Percentiles rank a stretch among this genome's conserved stretches.
phyloP scores from a whole-genome alignment of 345 rosid genomes.

The Eucalyptus erythrocorys region DNA sequence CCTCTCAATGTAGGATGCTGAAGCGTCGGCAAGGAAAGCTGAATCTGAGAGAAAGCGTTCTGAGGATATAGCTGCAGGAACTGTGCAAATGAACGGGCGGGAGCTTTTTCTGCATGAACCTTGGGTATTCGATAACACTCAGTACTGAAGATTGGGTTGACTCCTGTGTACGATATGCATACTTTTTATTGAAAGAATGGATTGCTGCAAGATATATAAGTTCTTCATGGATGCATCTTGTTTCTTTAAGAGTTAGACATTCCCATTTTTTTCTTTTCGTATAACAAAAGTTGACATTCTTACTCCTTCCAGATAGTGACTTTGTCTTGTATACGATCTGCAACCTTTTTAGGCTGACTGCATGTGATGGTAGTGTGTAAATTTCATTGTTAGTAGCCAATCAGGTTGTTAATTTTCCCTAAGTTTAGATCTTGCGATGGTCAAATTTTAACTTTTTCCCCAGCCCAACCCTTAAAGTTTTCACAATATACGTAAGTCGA shows the following conservation, averaged over 20 bases:
- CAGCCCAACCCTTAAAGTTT: neutral
- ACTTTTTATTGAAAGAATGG: neutral
- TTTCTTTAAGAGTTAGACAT: neutral
- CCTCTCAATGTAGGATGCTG: slow-evolving; percentile 42
- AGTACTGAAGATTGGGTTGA: slow-evolving; percentile 5
- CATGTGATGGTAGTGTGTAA: neutral
- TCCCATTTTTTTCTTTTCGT: neutral
- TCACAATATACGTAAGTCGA: neutral
- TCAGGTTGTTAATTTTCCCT: neutral
- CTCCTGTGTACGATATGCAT: neutral
- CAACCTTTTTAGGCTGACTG: neutral
- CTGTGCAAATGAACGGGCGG: slow-evolving; percentile 72
- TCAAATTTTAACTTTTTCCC: neutral
- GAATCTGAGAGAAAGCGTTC: slow-evolving; percentile 76
- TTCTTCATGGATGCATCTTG: neutral
- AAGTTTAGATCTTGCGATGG: neutral
- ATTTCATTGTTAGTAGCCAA: neutral
- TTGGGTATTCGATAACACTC: slow-evolving; percentile 64
- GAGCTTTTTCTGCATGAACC: slow-evolving; percentile 86
- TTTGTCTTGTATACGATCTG: neutral
- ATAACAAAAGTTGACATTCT: neutral
- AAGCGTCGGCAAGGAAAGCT: slow-evolving; percentile 45
- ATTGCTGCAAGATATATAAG: neutral
- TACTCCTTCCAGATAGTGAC: neutral
- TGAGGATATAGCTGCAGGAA: slow-evolving; percentile 69